These are phyloP conservation scores for Cladosporium halotolerans DNA, from an alignment of 2,329 filamentous ascomycete genomes.

Conservation along the genomic window DNA sequence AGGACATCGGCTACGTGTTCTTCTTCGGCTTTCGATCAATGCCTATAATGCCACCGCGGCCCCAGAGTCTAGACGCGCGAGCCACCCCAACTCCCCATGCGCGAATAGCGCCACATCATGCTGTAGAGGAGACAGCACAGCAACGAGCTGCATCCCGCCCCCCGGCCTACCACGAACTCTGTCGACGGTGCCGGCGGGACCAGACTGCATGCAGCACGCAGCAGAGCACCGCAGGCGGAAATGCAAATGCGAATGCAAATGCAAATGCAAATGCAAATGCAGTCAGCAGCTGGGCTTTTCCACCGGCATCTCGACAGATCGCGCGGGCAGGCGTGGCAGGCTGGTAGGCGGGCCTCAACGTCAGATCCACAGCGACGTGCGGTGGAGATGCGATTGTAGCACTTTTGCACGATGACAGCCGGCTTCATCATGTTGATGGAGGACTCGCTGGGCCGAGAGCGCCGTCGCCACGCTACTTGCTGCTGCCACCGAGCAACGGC, in stretches of 20 bases:
- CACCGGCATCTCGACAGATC: no score
- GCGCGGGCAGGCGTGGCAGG: no score
- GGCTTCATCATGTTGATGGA: neutral
- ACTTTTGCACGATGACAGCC: conserved; percentile 1
- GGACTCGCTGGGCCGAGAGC: neutral
- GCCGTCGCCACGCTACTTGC: neutral
- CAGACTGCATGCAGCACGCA: neutral
- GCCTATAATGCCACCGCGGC: neutral
- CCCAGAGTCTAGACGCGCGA: neutral
- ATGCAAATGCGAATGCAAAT: neutral
- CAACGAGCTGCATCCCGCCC: no score
- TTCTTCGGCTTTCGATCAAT: no score
- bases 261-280: neutral
- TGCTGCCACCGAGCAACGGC: neutral
- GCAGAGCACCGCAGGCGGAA: neutral
- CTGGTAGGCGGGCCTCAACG: no score
- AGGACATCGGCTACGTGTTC: no score
- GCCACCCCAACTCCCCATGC: neutral
- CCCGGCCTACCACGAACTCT: neutral
- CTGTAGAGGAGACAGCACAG: neutral
- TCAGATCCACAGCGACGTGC: neutral
- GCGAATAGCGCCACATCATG: neutral
- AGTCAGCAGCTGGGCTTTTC: no score
- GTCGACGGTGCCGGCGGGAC: neutral
- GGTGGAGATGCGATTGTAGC: neutral